Base-by-base conservation (phyloP, 2,329 filamentous ascomycete genomes). In the Diplodia mutila region DNA sequence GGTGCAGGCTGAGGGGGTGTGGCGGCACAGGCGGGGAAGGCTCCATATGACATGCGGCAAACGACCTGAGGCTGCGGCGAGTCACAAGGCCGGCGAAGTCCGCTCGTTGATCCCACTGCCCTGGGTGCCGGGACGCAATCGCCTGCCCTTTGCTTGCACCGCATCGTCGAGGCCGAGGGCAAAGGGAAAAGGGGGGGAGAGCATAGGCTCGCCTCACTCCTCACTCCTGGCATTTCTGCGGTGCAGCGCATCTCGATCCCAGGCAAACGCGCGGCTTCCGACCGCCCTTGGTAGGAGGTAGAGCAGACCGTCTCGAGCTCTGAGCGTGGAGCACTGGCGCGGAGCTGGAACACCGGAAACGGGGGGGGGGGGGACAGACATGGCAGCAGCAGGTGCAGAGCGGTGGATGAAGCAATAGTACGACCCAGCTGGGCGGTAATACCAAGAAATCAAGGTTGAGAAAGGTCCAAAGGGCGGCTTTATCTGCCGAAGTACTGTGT, bases 1-100 rank as follows among this genome's bases (percentile, higher is more conserved):
- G 59, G 59, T 63, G 59, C 42, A 51, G 42, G 42, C 29, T 49
- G 59, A 25, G 32, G n/a, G 37, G 25, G 42, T 49, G 59, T 46
- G 42, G 42, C 42, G 42, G 42, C 42, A 46, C 42, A 46, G 42
- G 42, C 42, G 59, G 59, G 59, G 59, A 63, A 63, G 29, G 59
- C 59, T 63, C 46, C 42, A 63, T 46, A 63, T 51, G 59, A 63
- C 59, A 63, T 49, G 46, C 59, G 59, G 59, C 59, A 63, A 63
- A 63, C 59, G 57, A 49, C 14, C 23, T 48, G 57, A 61, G 57
- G 39, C 46, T 48, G 57, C 57, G 39, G 14, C 59, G 42, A 63
- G 59, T 63, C 59, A 63, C 59, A 51, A 48, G 59, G 42, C 27
- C 59, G 59, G 59, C 59, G 59, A 63, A 63, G 59, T 63, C 59